phyloP scores from a whole-genome alignment of 2,329 filamentous ascomycete species.

The Pseudocercospora macadamiae region DNA sequence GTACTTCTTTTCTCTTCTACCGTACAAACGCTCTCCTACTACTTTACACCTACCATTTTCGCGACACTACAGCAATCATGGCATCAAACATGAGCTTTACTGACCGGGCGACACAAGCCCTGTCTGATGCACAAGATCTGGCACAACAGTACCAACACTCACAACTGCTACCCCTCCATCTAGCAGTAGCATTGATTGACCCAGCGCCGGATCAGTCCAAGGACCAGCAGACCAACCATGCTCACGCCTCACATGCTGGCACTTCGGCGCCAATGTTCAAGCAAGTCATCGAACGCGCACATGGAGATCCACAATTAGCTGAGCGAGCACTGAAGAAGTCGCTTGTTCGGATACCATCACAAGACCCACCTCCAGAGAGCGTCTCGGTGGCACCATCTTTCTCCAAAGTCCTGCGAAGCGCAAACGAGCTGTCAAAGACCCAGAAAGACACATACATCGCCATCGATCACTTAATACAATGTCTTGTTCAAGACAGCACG shows the following conservation, averaged over 20 bases:
- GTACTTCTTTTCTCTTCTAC: slow-evolving; percentile 11
- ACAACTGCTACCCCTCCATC: slow-evolving; percentile 86
- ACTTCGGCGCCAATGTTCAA: slow-evolving; percentile 78
- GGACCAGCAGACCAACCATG: slow-evolving; percentile 68
- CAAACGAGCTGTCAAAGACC: slow-evolving; percentile 90
- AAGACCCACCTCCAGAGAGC: slow-evolving; percentile 90
- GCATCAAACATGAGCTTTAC: slow-evolving; percentile 86
- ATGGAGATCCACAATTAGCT: slow-evolving; percentile 87
- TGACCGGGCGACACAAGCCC: slow-evolving; percentile 84
- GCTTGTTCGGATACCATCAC: slow-evolving; percentile 86
- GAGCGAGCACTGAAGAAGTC: slow-evolving; percentile 89
- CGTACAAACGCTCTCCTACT: slow-evolving; percentile 5
- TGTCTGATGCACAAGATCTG: slow-evolving; percentile 84
- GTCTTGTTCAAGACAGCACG: slow-evolving; percentile 75
- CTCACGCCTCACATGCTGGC: slow-evolving; percentile 67
- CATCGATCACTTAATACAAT: slow-evolving; percentile 89
- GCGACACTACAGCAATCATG: slow-evolving; percentile 56
- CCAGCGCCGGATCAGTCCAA: slow-evolving; percentile 73
- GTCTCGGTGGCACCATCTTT: slow-evolving; percentile 82
- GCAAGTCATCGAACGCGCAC: slow-evolving; percentile 90
- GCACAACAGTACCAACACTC: slow-evolving; percentile 89
- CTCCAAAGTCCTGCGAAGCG: slow-evolving; percentile 78
- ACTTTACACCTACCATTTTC: too few species aligned
- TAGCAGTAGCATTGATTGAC: slow-evolving; percentile 80
- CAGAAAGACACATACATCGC: slow-evolving; percentile 96